These are phyloP conservation scores for Phlebopus sp. DNA, from an alignment of 1,284 basidiomycete genomes.

Conservation along the genomic window DNA sequence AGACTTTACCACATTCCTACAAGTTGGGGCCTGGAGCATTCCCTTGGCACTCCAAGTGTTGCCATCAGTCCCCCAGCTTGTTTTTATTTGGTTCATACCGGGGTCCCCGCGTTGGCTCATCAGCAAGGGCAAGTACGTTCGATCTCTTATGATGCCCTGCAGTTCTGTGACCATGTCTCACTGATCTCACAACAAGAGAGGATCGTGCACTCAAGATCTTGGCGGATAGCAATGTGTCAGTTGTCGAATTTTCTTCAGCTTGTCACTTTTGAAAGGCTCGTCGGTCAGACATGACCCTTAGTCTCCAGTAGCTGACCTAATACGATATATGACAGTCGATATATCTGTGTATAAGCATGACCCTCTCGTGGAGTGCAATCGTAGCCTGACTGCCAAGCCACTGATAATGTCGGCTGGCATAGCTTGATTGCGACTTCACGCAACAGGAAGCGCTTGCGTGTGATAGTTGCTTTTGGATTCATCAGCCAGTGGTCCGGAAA, in stretches of 20 bases:
- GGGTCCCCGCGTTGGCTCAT: constrained; percentile 69
- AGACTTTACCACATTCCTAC: constrained; percentile 60
- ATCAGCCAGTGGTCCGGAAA: constrained; percentile 73
- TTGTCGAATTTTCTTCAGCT: neutral
- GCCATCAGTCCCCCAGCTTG: constrained; percentile 57
- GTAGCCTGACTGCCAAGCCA: constrained; percentile 51
- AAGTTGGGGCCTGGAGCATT: constrained; percentile 70
- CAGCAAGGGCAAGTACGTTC: constrained; percentile 49
- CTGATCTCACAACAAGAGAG: constrained; percentile 29
- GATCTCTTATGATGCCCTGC: no score
- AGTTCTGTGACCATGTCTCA: no score
- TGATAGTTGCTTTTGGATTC: constrained; percentile 63
- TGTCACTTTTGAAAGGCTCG: neutral
- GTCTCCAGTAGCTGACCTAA: no score
- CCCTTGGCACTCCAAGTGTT: constrained; percentile 65
- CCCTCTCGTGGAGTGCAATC: constrained; percentile 63
- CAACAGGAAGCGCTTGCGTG: constrained; percentile 61
- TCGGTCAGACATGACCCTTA: constrained; percentile 50
- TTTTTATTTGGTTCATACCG: constrained; percentile 56
- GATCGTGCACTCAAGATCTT: constrained; percentile 54
- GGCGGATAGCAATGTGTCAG: constrained; percentile 55
- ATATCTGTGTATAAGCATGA: no score
- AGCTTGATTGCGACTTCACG: constrained; percentile 52
- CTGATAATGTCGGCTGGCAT: constrained; percentile 53
- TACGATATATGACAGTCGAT: no score